Evolutionary conservation across 306 rosid genomes (phyloP).

Genomic region (Clitoria ternatea): DNA sequence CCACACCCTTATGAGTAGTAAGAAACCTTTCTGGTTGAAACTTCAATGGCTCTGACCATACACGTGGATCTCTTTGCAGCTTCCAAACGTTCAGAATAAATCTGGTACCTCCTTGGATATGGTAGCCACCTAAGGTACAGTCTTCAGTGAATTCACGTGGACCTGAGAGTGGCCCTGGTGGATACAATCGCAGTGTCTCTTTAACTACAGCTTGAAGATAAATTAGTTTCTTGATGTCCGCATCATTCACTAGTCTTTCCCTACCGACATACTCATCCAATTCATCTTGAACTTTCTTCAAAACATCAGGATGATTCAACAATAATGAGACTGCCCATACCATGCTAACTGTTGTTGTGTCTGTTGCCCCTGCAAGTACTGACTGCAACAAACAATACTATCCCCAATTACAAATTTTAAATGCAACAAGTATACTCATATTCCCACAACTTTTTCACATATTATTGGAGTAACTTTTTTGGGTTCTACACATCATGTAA

Average conservation of each 20-base stretch:
- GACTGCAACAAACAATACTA: slow-evolving; percentile 22
- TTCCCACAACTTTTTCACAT: too few species aligned
- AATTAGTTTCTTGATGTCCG: slow-evolving; percentile 39
- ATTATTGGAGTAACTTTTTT: too few species aligned
- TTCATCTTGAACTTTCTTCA: too few species aligned
- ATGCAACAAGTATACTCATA: too few species aligned
- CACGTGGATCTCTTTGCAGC: neutral
- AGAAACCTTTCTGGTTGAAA: slow-evolving; percentile 55
- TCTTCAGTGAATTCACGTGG: slow-evolving; percentile 25
- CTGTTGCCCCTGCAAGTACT: slow-evolving; percentile 39
- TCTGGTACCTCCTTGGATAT: slow-evolving; percentile 38
- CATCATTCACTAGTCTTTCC: slow-evolving; percentile 37
- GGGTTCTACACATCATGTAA: too few species aligned
- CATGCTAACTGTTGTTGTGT: slow-evolving; percentile 40
- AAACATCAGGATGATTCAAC: slow-evolving; percentile 5
- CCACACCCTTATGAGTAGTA: slow-evolving; percentile 33
- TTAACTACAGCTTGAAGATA: too few species aligned
- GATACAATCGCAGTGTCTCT: too few species aligned
- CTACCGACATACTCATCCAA: too few species aligned
- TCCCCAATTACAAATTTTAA: too few species aligned
- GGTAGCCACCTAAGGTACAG: too few species aligned
- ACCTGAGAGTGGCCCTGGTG: slow-evolving; percentile 43
- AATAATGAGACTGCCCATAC: slow-evolving; percentile 14
- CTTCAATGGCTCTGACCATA: slow-evolving; percentile 22
- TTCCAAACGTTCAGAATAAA: slow-evolving; percentile 33